Evolutionary conservation across 2,329 filamentous ascomycete species (phyloP).

Genomic region (Stemphylium beticola): DNA sequence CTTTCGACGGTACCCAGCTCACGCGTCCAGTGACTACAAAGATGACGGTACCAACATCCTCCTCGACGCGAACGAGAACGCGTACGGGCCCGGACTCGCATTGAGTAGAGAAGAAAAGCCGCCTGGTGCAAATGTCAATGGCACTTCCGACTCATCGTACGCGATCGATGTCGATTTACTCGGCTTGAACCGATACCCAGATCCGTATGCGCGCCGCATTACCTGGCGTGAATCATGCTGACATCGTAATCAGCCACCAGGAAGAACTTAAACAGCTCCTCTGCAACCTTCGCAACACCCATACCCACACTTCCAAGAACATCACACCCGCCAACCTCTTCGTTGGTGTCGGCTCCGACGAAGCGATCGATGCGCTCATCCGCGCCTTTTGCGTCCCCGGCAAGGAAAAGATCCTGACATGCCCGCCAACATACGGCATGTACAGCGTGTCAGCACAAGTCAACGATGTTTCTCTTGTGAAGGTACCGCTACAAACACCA

Average conservation of each 20-base stretch:
- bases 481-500: conserved; percentile 79
- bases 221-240: not conserved
- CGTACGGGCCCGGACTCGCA: conserved; percentile 81
- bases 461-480: conserved; percentile 87
- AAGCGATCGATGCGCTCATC: conserved; percentile 93
- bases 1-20: conserved; percentile 12
- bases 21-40: conserved; percentile 83
- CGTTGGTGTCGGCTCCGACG: conserved; percentile 93
- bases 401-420: conserved; percentile 88
- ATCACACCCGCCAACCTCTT: conserved; percentile 86
- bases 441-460: conserved; percentile 93
- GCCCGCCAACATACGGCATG: conserved; percentile 98
- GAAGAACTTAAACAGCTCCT: conserved; percentile 82
- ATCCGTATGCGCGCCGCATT: conserved; percentile 63
- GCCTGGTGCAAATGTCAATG: conserved; percentile 51
- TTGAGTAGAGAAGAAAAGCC: conserved; percentile 58
- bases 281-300: conserved; percentile 85
- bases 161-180: conserved; percentile 74
- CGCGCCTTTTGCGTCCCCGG: conserved; percentile 91
- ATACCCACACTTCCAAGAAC: conserved; percentile 74
- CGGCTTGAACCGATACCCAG: conserved; percentile 90
- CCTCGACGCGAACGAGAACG: conserved; percentile 97
- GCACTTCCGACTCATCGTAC: conserved; percentile 43
- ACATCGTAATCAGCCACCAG: conserved; percentile 68
- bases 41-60: conserved; percentile 95